These are phyloP conservation scores for Cryphonectria japonica DNA, from an alignment of 2,329 filamentous ascomycete genomes.

Conservation along the genomic window DNA sequence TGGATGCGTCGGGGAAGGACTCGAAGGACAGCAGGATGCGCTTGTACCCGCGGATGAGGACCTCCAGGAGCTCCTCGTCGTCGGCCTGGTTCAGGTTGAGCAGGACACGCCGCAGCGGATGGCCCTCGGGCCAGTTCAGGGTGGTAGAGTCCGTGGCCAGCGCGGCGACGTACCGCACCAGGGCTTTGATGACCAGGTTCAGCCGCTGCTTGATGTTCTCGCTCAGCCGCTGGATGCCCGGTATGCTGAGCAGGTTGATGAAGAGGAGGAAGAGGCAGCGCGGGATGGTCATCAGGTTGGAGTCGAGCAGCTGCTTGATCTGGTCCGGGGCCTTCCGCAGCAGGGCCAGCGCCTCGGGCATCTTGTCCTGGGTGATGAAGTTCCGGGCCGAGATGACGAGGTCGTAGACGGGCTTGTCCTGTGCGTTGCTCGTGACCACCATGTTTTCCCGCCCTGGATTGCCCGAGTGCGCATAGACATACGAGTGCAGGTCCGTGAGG, in stretches of 20 bases:
- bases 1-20: conserved; percentile 6
- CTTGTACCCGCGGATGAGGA: conserved; percentile 22
- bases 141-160: conserved; percentile 19
- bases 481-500: conserved; percentile 26
- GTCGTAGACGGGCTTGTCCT: conserved; percentile 15
- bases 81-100: conserved; percentile 18
- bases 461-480: conserved; percentile 21
- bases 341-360: conserved; percentile 23
- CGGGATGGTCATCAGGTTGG: conserved; percentile 19
- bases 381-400: conserved; percentile 23
- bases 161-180: conserved; percentile 22
- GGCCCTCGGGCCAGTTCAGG: conserved; percentile 19
- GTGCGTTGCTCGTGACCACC: background rate
- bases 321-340: conserved; percentile 19
- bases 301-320: conserved; percentile 19
- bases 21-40: conserved; percentile 25
- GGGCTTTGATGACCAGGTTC: conserved; percentile 16
- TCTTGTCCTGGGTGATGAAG: conserved; percentile 21
- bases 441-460: conserved; percentile 5
- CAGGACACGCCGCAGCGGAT: conserved; percentile 25
- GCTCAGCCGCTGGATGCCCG: conserved; percentile 13
- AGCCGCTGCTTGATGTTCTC: conserved; percentile 17
- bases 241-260: conserved; percentile 23
- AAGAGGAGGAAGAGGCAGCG: conserved; percentile 26
- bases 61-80: conserved; percentile 21